These are phyloP conservation scores for Claviceps maximensis DNA, from an alignment of 2,329 filamentous ascomycete genomes.

Conservation along the genomic window DNA sequence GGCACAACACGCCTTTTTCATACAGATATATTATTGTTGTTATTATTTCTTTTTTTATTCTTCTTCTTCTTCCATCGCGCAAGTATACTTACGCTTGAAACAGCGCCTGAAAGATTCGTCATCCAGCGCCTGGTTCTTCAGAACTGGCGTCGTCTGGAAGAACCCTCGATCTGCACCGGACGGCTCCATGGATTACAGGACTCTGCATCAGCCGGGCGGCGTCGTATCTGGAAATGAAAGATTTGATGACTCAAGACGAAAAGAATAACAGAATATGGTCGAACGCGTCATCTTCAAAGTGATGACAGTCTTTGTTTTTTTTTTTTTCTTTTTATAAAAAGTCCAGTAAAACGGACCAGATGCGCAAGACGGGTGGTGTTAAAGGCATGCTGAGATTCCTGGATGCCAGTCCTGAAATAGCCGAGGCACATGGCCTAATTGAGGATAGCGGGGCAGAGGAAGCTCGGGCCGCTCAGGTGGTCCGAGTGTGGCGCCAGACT, in stretches of 20 bases:
- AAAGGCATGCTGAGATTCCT: not conserved
- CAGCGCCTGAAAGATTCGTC: constrained; percentile 39
- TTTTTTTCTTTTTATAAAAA: too few relatives aligned
- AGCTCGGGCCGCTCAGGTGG: too few relatives aligned
- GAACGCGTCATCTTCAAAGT: not conserved
- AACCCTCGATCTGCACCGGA: constrained; percentile 37
- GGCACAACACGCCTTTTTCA: not conserved
- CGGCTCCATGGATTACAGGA: constrained; percentile 24
- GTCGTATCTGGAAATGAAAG: not conserved
- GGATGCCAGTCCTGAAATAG: not conserved
- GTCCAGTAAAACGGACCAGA: not conserved
- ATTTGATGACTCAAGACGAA: not conserved
- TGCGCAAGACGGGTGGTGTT: not conserved
- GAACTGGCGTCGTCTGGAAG: constrained; percentile 39
- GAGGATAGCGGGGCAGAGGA: not conserved
- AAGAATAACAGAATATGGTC: not conserved
- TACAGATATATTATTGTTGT: not conserved
- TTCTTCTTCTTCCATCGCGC: not conserved
- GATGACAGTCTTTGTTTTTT: too few relatives aligned
- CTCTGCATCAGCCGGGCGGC: not conserved
- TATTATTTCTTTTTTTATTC: too few relatives aligned
- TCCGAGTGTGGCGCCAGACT: too few relatives aligned
- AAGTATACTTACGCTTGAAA: constrained; percentile 30
- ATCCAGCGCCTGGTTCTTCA: constrained; percentile 44
- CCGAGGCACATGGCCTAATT: not conserved